These are phyloP conservation scores for Pythium graminicola DNA, from an alignment of 352 stramenopile species.

Conservation along the genomic window DNA sequence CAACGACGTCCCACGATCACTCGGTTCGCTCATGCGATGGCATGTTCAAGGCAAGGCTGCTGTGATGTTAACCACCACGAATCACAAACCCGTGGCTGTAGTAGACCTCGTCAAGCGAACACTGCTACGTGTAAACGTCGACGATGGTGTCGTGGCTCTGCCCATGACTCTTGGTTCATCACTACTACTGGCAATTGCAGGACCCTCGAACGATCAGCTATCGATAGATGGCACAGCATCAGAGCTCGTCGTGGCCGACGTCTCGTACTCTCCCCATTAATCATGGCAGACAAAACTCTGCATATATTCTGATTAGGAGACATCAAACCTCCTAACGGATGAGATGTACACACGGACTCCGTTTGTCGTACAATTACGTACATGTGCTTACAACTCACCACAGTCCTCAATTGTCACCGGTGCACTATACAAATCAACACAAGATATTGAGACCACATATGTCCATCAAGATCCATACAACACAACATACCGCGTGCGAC, in stretches of 20 bases:
- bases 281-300: too few species aligned
- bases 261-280: background rate
- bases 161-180: too few species aligned
- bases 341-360: conserved; percentile 23
- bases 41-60: background rate
- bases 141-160: background rate
- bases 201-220: background rate
- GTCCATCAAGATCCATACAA: conserved; percentile 1
- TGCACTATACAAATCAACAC: conserved; percentile 20
- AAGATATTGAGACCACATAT: background rate
- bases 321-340: background rate
- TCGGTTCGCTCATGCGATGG: conserved; percentile 1
- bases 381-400: conserved; percentile 85
- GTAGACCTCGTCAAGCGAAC: conserved; percentile 5
- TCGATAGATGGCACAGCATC: background rate
- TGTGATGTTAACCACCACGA: background rate
- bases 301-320: too few species aligned
- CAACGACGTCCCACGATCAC: background rate
- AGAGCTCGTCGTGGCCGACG: conserved; percentile 1
- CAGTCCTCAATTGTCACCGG: conserved; percentile 95
- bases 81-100: background rate
- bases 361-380: too few species aligned
- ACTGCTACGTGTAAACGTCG: background rate
- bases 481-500: conserved; percentile 72
- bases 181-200: background rate